phyloP scores from a whole-genome alignment of 257 asterid species.

The Paulownia fortunei region DNA sequence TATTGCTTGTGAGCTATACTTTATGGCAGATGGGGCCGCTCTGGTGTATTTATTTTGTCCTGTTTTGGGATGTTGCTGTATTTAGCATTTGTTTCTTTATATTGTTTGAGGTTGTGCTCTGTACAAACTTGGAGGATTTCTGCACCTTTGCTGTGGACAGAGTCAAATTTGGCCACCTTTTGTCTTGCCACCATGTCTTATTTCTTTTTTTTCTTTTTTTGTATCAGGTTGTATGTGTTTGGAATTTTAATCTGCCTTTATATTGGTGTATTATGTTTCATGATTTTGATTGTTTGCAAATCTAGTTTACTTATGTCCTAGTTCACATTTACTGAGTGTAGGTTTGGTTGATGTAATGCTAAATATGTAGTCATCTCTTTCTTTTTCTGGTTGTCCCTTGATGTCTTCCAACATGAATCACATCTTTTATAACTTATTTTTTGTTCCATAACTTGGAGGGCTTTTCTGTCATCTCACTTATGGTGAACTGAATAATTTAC shows the following conservation, averaged over 20 bases:
- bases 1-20: conserved; percentile 4
- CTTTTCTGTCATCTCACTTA: background rate
- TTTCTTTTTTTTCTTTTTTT: background rate
- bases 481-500: conserved; percentile 21
- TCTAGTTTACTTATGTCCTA: background rate
- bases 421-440: background rate
- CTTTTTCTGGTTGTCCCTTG: background rate
- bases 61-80: background rate
- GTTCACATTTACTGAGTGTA: background rate
- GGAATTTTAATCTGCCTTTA: background rate
- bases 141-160: background rate
- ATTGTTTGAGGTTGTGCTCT: conserved; percentile 1
- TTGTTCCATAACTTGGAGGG: background rate
- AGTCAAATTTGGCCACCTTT: background rate
- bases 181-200: background rate
- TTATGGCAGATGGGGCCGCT: background rate
- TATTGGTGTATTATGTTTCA: background rate
- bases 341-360: background rate
- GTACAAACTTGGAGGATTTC: background rate
- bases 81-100: conserved; percentile 6
- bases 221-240: background rate
- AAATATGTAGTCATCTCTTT: background rate
- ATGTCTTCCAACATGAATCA: background rate
- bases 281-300: conserved; percentile 5
- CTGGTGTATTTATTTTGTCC: conserved; percentile 7